Base-by-base conservation (phyloP, 352 stramenopile species). In the Phytophthora fragariaefolia region DNA sequence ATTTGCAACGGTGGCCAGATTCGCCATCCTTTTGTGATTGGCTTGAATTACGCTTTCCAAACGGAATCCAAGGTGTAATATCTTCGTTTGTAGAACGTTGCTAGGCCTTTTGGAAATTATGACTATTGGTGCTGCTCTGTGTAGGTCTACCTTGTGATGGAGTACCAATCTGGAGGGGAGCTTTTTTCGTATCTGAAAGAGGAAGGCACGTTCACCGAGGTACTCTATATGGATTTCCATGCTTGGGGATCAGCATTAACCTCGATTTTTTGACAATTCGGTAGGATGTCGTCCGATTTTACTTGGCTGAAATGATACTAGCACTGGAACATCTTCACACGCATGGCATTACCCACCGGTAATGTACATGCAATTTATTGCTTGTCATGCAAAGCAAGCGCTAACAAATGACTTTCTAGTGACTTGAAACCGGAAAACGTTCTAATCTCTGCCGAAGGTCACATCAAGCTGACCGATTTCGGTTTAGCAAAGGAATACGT, bases 351-450 rank as follows among this genome's bases (percentile, higher is more conserved):
- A 96, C 92, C 27, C 87, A 96, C 63, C 86, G 88, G 83, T 94
- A n/a, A n/a, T n/a, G n/a, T n/a, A 52, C 6, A 71, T 60, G 6
- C 10, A 45, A 32, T 50, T 3, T n/a, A 50, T 58, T 60, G 12
- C 40, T 43, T 4, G 36, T 4, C 18, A 40, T 45, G n/a, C 34
- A 22, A 36, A 3, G 12, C 6, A 20, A 6, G 1, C 8, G 32
- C 18, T 54, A 6, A 34, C n/a, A n/a, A 36, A 18, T 22, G n/a
- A 4, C 4, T 47, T 43, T 58, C 1, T 28, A 92, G 84, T 4
- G 92, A 98, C 53, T 63, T 98, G 24, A 98, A 98, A 64, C 92
- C 92, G 8, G 90, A 97, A 74, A 98, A 98, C 62, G 84, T 98
- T 43, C 76, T 98, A 22, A 85, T 98, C 51, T 92, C 92, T 47